phyloP scores from a whole-genome alignment of 2,329 filamentous ascomycete genomes.

The Nemania sp. region DNA sequence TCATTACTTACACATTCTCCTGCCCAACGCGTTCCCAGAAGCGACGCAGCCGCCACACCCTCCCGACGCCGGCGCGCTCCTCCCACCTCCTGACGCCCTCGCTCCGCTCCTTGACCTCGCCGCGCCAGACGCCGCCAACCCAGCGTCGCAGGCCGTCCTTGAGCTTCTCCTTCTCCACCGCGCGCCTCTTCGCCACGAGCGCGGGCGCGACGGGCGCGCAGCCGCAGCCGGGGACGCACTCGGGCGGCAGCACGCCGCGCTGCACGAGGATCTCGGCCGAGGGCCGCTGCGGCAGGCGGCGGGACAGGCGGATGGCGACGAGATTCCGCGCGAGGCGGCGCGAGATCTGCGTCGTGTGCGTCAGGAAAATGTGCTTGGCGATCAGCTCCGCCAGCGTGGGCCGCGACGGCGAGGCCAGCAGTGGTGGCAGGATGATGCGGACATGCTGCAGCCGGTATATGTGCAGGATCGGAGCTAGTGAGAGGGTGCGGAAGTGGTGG shows the following conservation, averaged over 20 bases:
- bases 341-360: slow-evolving; percentile 67
- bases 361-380: slow-evolving; percentile 67
- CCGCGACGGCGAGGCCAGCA: slow-evolving; percentile 60
- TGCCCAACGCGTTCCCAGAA: slow-evolving; percentile 68
- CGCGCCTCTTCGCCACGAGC: slow-evolving; percentile 64
- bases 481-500: slow-evolving; percentile 64
- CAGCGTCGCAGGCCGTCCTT: slow-evolving; percentile 69
- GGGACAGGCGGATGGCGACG: slow-evolving; percentile 67
- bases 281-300: slow-evolving; percentile 63
- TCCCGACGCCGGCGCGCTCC: slow-evolving; percentile 56
- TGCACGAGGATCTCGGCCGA: slow-evolving; percentile 64
- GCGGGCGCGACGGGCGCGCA: slow-evolving; percentile 57
- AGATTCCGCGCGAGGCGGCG: slow-evolving; percentile 66
- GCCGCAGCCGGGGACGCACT: slow-evolving; percentile 53
- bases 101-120: slow-evolving; percentile 55
- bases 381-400: slow-evolving; percentile 67
- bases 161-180: slow-evolving; percentile 68
- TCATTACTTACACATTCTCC: slow-evolving; percentile 37
- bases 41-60: slow-evolving; percentile 64
- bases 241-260: slow-evolving; percentile 66
- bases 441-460: slow-evolving; percentile 62
- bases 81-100: slow-evolving; percentile 54
- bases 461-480: slow-evolving; percentile 68
- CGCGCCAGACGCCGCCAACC: slow-evolving; percentile 63
- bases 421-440: slow-evolving; percentile 57